Evolutionary conservation across 2,329 filamentous ascomycete genomes (phyloP).

Genomic region (Calonectria hawksworthii): DNA sequence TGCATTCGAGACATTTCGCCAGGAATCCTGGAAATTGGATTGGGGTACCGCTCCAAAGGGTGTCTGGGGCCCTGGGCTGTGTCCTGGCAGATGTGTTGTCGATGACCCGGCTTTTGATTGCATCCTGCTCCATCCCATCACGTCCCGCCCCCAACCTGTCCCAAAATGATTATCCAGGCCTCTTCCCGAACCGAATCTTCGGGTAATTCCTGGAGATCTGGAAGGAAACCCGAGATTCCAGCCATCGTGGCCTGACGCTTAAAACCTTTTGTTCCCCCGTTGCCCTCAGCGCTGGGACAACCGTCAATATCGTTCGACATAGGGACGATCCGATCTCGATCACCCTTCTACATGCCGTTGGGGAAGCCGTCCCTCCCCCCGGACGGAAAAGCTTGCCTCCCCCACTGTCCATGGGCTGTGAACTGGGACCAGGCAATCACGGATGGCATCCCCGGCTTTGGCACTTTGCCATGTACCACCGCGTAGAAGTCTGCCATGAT

Average conservation of each 20-base stretch:
- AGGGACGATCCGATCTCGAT: conserved; percentile 24
- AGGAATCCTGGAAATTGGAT: conserved; percentile 6
- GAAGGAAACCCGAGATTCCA: conserved; percentile 1
- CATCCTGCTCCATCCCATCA: background rate
- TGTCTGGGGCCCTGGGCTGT: background rate
- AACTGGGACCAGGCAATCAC: conserved; percentile 22
- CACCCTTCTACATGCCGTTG: conserved; percentile 20
- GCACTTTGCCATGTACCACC: background rate
- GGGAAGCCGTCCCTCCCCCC: background rate
- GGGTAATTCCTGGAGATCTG: background rate
- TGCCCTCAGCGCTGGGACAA: background rate
- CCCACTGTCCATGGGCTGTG: background rate
- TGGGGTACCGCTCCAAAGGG: background rate
- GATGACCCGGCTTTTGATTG: background rate
- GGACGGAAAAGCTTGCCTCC: conserved; percentile 13
- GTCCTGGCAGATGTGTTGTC: background rate
- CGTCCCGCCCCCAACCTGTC: background rate
- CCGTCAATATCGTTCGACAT: conserved; percentile 9
- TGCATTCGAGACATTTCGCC: conserved; percentile 8
- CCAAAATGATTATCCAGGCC: conserved; percentile 8
- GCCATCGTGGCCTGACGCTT: background rate
- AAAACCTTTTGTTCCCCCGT: background rate
- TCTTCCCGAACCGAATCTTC: conserved; percentile 10
- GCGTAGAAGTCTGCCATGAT: background rate
- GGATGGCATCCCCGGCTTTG: conserved; percentile 19